These are phyloP conservation scores for Hibiscus tridactylites DNA, from an alignment of 345 rosid genomes.

Conservation along the genomic window DNA sequence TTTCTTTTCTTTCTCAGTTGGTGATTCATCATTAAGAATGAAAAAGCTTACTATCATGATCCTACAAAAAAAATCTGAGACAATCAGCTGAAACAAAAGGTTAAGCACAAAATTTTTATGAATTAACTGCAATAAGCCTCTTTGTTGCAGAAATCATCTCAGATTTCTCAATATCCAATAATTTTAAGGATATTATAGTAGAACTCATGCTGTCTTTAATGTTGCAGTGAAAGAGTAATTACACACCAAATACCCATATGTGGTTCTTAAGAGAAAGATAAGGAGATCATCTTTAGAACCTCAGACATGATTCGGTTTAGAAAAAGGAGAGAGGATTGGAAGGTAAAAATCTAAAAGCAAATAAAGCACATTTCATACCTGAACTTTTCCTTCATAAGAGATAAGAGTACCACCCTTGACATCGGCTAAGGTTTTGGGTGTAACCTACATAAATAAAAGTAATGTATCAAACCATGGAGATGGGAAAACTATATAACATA, in stretches of 20 bases:
- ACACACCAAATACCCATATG: not conserved
- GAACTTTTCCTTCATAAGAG: slow-evolving; percentile 91
- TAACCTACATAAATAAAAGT: slow-evolving; percentile 47
- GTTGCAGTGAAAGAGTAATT: not conserved
- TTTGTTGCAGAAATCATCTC: not conserved
- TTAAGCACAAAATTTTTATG: not conserved
- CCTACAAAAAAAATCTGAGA: not conserved
- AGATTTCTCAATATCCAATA: too few species aligned
- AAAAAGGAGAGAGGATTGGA: not conserved
- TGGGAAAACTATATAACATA: not conserved
- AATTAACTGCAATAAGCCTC: not conserved
- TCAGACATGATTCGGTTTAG: not conserved
- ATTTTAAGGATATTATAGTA: too few species aligned
- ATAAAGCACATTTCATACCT: slow-evolving; percentile 40
- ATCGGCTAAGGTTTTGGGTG: slow-evolving; percentile 95
- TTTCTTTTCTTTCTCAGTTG: not conserved
- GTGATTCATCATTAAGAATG: not conserved
- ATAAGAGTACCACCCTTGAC: slow-evolving; percentile 96
- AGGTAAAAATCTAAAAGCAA: not conserved
- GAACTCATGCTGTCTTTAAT: too few species aligned
- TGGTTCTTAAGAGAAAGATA: not conserved
- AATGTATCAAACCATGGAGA: not conserved
- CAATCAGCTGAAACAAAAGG: not conserved
- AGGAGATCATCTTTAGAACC: not conserved
- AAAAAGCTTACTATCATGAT: not conserved